phyloP scores from a whole-genome alignment of 331 rosid genomes.

The Quercus phellos region DNA sequence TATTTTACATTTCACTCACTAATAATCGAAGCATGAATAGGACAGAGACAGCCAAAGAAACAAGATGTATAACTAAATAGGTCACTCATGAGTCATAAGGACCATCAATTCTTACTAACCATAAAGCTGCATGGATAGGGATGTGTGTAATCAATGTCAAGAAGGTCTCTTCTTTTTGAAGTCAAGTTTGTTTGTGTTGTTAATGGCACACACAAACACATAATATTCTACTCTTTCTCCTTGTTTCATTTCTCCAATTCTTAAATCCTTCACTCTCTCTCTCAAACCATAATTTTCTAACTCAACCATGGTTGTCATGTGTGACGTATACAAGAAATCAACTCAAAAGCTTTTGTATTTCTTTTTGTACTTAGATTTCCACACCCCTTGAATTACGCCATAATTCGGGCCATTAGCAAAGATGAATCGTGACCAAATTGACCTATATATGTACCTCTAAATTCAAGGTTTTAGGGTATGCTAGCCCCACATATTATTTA shows the following conservation, averaged over 20 bases:
- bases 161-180: not conserved
- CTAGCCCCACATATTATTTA: not conserved
- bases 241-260: constrained; percentile 60
- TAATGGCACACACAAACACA: constrained; percentile 19
- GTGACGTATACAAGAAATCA: constrained; percentile 8
- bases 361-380: constrained; percentile 42
- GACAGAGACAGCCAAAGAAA: not conserved
- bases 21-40: no score
- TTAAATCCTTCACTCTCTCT: constrained; percentile 24
- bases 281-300: constrained; percentile 9
- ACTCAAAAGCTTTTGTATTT: not conserved
- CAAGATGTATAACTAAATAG: not conserved
- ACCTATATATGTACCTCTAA: constrained; percentile 23
- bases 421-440: constrained; percentile 29
- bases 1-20: no score
- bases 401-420: constrained; percentile 52
- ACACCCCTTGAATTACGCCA: constrained; percentile 86
- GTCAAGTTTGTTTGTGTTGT: constrained; percentile 50
- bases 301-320: constrained; percentile 16
- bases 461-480: constrained; percentile 32
- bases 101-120: not conserved
- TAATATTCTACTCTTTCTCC: constrained; percentile 20
- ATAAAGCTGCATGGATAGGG: constrained; percentile 22
- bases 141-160: constrained; percentile 21
- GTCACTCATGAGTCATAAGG: not conserved